Percentiles rank a stretch among this genome's conserved stretches.
These are phyloP conservation scores for Byssochlamys sp. DNA, from an alignment of 2,329 filamentous ascomycete genomes.

Conservation along the genomic window DNA sequence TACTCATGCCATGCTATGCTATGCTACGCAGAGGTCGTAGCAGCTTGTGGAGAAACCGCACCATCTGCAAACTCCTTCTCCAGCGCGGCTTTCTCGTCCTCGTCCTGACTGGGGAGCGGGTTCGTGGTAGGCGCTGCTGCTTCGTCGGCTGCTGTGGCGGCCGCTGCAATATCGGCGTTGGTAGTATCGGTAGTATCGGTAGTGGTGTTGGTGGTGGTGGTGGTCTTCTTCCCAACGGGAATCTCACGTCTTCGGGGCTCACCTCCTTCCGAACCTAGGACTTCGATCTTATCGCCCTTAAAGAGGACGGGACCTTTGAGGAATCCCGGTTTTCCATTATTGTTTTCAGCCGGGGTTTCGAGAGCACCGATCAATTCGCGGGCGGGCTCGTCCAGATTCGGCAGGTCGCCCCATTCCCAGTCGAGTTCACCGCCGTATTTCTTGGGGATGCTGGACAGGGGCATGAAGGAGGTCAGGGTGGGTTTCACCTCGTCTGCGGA, in stretches of 20 bases:
- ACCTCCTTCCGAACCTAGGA: constrained; percentile 26
- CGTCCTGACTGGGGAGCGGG: neutral
- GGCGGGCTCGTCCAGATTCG: constrained; percentile 54
- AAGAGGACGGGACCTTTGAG: constrained; percentile 29
- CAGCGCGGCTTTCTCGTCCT: neutral
- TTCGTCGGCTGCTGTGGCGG: neutral
- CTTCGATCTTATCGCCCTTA: constrained; percentile 22
- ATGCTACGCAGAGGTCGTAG: neutral
- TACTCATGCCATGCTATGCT: too few species aligned
- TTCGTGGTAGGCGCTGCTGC: neutral
- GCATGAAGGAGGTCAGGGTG: constrained; percentile 72
- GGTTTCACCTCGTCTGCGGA: constrained; percentile 60
- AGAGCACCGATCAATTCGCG: constrained; percentile 23
- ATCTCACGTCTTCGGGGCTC: constrained; percentile 20
- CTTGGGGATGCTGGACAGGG: constrained; percentile 72
- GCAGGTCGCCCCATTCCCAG: constrained; percentile 67
- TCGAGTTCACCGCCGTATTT: constrained; percentile 81
- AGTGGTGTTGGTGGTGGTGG: neutral
- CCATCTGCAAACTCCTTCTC: neutral
- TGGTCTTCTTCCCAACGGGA: constrained; percentile 12
- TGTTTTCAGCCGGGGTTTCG: constrained; percentile 17
- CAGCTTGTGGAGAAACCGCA: neutral
- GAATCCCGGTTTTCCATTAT: constrained; percentile 17
- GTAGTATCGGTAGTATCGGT: too few species aligned
- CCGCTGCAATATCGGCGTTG: neutral